A percentile compares a stretch with the other conserved stretches of the same genome.
Conservation (phyloP, 768 basidiomycete species). For the Mycena indigotica region DNA sequence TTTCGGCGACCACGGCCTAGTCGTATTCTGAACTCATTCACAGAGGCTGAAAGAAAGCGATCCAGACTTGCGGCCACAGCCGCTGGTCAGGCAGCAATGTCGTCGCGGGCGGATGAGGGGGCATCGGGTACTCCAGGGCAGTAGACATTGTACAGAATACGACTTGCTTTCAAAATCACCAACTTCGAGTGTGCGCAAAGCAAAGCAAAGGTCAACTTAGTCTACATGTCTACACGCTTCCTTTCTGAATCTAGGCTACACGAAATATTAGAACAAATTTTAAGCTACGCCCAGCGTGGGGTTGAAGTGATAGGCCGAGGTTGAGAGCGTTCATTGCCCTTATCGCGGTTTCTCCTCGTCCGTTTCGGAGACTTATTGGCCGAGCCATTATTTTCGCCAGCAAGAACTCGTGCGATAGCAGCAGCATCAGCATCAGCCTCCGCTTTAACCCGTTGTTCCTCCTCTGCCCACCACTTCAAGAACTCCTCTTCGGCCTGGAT, state of each 20-base stretch:
- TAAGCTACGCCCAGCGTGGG: too few species aligned
- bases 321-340: too few species aligned
- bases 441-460: slow-evolving; percentile 69
- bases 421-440: slow-evolving; percentile 41
- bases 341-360: too few species aligned
- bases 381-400: neutral
- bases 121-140: neutral
- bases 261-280: too few species aligned
- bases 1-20: neutral
- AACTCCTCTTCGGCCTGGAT: slow-evolving; percentile 89
- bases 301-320: too few species aligned
- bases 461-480: slow-evolving; percentile 85
- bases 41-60: slow-evolving; percentile 95
- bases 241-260: too few species aligned
- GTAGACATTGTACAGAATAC: neutral
- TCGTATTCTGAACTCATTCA: slow-evolving; percentile 14
- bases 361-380: neutral
- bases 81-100: slow-evolving; percentile 88
- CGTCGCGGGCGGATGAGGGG: slow-evolving; percentile 46
- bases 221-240: too few species aligned
- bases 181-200: too few species aligned
- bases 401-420: neutral
- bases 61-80: slow-evolving; percentile 89
- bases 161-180: too few species aligned
- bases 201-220: too few species aligned